Percentiles rank a stretch among this genome's conserved stretches.
Conservation (phyloP, 2,329 filamentous ascomycete genomes). For the Fusarium sacchari region DNA sequence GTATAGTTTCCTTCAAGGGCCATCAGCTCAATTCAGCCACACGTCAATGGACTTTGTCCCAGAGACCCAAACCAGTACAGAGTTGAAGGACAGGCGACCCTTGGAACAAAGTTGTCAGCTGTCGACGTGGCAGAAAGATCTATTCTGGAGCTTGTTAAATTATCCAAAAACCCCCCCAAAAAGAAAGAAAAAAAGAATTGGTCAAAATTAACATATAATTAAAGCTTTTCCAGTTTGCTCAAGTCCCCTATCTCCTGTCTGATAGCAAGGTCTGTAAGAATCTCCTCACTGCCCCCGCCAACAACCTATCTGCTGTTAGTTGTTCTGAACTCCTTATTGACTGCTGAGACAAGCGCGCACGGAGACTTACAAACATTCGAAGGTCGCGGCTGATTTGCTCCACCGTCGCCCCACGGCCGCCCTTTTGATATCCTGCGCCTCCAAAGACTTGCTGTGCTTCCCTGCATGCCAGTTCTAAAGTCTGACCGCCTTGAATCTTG, state of each 20-base stretch:
- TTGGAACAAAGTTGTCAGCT: no score
- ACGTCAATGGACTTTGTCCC: no score
- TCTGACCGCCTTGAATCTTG: neutral
- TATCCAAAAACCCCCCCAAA: no score
- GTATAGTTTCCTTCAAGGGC: no score
- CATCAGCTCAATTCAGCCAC: no score
- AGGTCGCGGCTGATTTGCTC: neutral
- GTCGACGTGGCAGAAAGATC: no score
- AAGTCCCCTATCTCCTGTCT: neutral
- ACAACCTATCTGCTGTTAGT: neutral
- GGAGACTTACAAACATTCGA: neutral
- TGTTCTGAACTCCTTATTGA: neutral
- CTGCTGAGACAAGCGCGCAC: neutral
- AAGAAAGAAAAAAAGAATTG: no score
- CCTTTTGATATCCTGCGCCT: neutral
- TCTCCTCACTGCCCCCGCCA: neutral
- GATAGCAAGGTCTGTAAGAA: neutral
- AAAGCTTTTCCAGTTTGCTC: neutral
- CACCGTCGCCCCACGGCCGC: neutral
- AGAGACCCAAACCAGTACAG: no score
- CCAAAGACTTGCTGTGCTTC: neutral
- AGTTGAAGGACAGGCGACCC: no score
- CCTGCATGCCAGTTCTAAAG: neutral
- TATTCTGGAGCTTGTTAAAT: no score
- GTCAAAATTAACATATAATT: neutral